Evolutionary conservation across 805 yeast genomes (phyloP).

Genomic region (Kuraishia ogatae): DNA sequence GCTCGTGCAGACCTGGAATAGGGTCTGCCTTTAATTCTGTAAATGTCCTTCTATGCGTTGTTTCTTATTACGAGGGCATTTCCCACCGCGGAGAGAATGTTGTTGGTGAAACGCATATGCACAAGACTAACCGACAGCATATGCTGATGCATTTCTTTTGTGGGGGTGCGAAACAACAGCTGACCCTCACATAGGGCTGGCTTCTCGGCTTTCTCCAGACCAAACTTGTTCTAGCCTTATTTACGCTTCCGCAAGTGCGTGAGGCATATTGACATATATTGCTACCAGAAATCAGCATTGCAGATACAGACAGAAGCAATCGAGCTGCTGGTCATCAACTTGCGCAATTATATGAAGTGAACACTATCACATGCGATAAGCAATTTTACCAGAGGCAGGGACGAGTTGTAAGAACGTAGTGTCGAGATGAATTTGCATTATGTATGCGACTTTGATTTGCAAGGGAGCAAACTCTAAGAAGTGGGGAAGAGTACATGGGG

Average conservation of each 20-base stretch:
- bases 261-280: too few species aligned
- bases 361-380: too few species aligned
- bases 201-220: background rate
- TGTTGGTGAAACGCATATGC: background rate
- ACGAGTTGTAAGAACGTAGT: background rate
- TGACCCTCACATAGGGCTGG: background rate
- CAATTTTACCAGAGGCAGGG: too few species aligned
- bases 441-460: background rate
- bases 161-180: background rate
- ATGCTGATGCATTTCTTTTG: background rate
- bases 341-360: too few species aligned
- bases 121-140: background rate
- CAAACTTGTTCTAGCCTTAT: background rate
- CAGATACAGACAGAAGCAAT: too few species aligned
- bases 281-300: too few species aligned
- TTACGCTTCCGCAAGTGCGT: background rate
- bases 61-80: background rate
- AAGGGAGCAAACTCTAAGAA: background rate
- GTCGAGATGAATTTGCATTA: background rate
- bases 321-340: too few species aligned
- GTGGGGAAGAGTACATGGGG: background rate
- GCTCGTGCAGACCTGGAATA: background rate
- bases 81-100: background rate
- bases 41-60: background rate
- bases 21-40: background rate